Conservation (phyloP, 179 eudicot genomes). For the Actinidia arguta region DNA sequence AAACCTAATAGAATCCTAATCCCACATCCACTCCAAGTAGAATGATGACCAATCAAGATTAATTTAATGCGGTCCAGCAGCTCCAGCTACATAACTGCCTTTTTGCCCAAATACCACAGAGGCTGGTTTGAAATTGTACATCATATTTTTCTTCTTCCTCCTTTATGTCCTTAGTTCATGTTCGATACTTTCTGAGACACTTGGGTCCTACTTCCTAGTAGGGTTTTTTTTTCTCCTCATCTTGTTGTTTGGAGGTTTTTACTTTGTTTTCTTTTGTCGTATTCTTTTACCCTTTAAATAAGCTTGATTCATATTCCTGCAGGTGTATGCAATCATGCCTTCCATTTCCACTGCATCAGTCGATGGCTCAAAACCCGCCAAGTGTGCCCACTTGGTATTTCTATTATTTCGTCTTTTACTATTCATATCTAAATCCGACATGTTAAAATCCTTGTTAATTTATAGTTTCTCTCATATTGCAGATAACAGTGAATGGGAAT, state of each 20-base stretch:
- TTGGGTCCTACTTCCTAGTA: not conserved
- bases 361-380: slow-evolving; percentile 70
- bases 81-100: too few species aligned
- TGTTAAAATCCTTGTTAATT: not conserved
- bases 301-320: not conserved
- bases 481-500: slow-evolving; percentile 72
- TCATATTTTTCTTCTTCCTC: not conserved
- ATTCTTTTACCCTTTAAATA: not conserved
- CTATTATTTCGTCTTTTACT: not conserved
- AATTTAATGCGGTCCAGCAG: too few species aligned
- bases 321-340: slow-evolving; percentile 56
- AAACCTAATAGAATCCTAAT: not conserved
- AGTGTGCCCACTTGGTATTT: slow-evolving; percentile 56
- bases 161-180: not conserved
- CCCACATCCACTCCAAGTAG: not conserved
- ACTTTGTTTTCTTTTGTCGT: too few species aligned
- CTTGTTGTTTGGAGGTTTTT: not conserved
- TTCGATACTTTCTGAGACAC: not conserved
- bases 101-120: too few species aligned
- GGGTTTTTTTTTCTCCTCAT: not conserved
- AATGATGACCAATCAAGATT: not conserved
- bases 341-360: slow-evolving; percentile 74
- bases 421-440: not conserved
- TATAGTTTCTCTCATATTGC: slow-evolving; percentile 12
- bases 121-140: too few species aligned